Conservation (phyloP, 495 filamentous ascomycete genomes). For the Talaromyces proteolyticus region DNA sequence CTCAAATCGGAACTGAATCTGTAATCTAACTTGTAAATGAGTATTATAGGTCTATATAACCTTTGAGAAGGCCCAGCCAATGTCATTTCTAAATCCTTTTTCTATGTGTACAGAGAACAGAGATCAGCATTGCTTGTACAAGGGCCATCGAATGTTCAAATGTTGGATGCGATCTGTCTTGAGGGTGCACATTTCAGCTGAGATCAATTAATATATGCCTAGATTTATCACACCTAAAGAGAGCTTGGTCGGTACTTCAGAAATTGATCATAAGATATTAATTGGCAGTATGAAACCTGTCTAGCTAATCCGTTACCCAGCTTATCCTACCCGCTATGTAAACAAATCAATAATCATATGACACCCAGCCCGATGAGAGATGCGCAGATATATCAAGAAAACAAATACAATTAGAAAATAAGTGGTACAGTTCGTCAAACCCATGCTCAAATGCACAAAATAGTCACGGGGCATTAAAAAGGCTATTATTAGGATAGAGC, state of each 20-base stretch:
- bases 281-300: too few species aligned
- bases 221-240: too few species aligned
- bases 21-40: neutral
- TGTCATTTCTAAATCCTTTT: too few species aligned
- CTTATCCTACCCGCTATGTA: neutral
- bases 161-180: too few species aligned
- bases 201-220: too few species aligned
- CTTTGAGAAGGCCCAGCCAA: too few species aligned
- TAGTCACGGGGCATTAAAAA: neutral
- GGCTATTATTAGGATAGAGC: constrained; percentile 7
- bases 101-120: too few species aligned
- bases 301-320: neutral
- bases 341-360: constrained; percentile 8
- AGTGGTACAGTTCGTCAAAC: constrained; percentile 10
- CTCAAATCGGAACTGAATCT: constrained; percentile 9
- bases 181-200: too few species aligned
- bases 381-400: constrained; percentile 8
- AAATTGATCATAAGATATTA: too few species aligned
- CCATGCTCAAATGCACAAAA: constrained; percentile 13
- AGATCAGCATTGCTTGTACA: too few species aligned
- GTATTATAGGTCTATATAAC: too few species aligned
- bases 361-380: constrained; percentile 19
- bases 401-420: constrained; percentile 9
- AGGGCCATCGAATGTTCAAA: constrained; percentile 2
- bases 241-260: too few species aligned